Evolutionary conservation across 768 basidiomycete species (phyloP).

Genomic region (Serendipita sp.): DNA sequence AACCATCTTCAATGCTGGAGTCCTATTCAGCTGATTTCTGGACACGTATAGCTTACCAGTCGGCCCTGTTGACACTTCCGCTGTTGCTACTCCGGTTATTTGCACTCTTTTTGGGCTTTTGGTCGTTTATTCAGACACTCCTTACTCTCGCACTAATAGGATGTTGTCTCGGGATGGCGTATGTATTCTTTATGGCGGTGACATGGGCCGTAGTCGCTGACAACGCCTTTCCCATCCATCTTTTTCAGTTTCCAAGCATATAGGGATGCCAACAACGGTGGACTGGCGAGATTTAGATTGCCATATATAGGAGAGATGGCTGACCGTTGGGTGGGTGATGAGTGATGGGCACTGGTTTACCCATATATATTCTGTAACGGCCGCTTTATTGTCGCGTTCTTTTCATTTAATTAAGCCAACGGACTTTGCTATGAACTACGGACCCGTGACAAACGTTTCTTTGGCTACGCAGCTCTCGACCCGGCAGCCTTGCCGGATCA

Average conservation of each 20-base stretch:
- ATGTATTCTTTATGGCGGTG: constrained; percentile 18
- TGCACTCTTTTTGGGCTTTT: constrained; percentile 36
- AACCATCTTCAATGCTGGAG: background rate
- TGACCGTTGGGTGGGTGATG: constrained; percentile 53
- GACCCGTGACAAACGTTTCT: background rate
- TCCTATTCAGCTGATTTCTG: constrained; percentile 8
- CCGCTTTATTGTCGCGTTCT: too few species aligned
- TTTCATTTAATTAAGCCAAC: background rate
- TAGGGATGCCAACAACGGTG: constrained; percentile 34
- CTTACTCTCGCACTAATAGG: constrained; percentile 31
- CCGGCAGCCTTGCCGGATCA: constrained; percentile 1
- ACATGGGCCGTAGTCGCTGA: constrained; percentile 11
- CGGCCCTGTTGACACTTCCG: constrained; percentile 53
- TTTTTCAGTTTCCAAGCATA: constrained; percentile 33
- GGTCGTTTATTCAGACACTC: constrained; percentile 35
- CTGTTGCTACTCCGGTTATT: constrained; percentile 41
- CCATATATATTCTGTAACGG: too few species aligned
- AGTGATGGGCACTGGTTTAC: constrained; percentile 21
- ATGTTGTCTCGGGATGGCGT: constrained; percentile 40
- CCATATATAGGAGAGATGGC: constrained; percentile 51
- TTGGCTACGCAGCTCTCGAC: background rate
- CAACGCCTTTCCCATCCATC: constrained; percentile 15
- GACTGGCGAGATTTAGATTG: constrained; percentile 40
- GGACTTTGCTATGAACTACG: background rate
- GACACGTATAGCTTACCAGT: constrained; percentile 49